Evolutionary conservation across 192 early-diverging fungal genomes (phyloP), one percentile per base, ranked within the genome.

Genomic region (Coemansia guatemalensis): DNA sequence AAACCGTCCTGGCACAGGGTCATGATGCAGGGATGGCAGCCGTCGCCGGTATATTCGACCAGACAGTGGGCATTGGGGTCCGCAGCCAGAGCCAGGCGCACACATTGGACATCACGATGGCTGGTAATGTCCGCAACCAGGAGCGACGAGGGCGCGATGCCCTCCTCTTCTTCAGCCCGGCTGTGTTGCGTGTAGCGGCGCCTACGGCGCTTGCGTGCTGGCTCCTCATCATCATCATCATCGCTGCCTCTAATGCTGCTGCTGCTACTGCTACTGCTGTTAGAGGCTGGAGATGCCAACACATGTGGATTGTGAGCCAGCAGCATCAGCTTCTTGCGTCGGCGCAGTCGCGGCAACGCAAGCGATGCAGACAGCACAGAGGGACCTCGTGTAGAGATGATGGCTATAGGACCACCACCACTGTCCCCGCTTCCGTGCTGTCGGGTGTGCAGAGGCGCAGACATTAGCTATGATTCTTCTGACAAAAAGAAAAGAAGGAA

Each of bases 1-100:
- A 75, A 75, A 11, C 73, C 73, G 58, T 75, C 73, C 23, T 75
- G 62, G 27, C 67, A 64, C 63, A 75, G 53, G 0, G 73, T 75
- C 67, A 68, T 75, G 23, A 75, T 65, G 59, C 58, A 69, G 7
- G 68, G 53, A 1, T 41, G 18, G 12, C 41, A 35, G 24, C 50
- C 59, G 54, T 54, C 58, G 30, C 53, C 27, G 39, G 9, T 26
- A 49, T 65, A 69, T 58, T 75, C 67, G 23, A 75, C 73, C 54
- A 69, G 53, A 25, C 73, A 75, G 23, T 59, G 73, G 2, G 73
- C 73, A 9, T 69, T 54, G 21, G 58, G 48, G 35, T 64, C 65
- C 21, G 53, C 25, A 18, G 56, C 53, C 49, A 74, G 73, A 21
- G 62, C 62, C 4, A 44, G 29, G 20, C 67, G 73, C 52, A 74